Evolutionary conservation across 2,329 filamentous ascomycete genomes (phyloP).

Genomic region (Endoconidiophora laricicola): DNA sequence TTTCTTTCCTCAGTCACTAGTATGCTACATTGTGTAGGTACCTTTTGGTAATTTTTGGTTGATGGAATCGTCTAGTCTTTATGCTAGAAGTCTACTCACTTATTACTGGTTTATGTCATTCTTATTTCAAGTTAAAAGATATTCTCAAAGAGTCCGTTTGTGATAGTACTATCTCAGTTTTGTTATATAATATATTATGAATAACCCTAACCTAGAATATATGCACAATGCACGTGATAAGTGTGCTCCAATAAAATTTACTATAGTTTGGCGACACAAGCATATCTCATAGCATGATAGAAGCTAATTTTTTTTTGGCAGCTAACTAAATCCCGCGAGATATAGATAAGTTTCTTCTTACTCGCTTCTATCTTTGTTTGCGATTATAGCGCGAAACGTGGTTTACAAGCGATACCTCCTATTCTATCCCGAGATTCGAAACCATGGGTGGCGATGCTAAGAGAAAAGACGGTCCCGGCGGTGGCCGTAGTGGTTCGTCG

Average conservation of each 20-base stretch:
- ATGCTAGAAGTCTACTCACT: constrained; percentile 1
- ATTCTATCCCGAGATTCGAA: too few relatives aligned
- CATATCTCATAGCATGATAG: too few relatives aligned
- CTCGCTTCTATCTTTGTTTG: neutral
- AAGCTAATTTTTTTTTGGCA: too few relatives aligned
- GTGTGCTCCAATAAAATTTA: neutral
- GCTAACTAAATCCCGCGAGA: neutral
- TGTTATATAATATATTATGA: neutral
- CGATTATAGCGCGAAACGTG: neutral
- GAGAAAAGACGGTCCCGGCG: constrained; percentile 16
- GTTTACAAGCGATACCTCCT: neutral
- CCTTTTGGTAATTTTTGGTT: neutral
- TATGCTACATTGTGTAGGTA: too few relatives aligned
- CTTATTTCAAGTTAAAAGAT: neutral
- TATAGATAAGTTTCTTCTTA: neutral
- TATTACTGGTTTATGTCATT: neutral
- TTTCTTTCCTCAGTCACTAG: neutral
- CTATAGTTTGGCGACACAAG: too few relatives aligned
- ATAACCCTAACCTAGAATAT: neutral
- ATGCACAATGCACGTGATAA: neutral
- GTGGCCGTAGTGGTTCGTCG: constrained; percentile 15
- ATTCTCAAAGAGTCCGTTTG: too few relatives aligned
- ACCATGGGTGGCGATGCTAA: constrained; percentile 6
- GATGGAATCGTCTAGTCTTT: neutral
- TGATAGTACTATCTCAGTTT: too few relatives aligned